Evolutionary conservation across 768 basidiomycete genomes (phyloP), one percentile per base, ranked within the genome.

Genomic region (Phanerochaete carnosa): DNA sequence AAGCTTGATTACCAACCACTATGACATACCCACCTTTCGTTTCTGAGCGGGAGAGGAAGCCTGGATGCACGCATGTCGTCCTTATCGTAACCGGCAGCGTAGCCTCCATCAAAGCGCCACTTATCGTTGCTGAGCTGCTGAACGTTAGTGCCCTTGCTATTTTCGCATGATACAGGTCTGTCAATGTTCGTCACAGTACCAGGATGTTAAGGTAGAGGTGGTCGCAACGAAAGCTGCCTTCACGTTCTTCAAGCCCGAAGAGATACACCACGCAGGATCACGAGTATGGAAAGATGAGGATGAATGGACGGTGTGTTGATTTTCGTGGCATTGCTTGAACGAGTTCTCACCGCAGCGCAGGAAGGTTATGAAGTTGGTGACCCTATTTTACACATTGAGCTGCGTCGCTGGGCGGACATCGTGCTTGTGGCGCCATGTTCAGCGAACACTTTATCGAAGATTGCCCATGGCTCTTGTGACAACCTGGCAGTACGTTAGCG

Each of bases 351-450:
- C 29, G 23, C 13, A 25, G 25, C 25, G 3, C 69, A 95, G 94
- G 81, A 77, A 25, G 82, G 80, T 67, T 92, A 84, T 69, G 83
- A 82, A 62, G 84, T 95, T 50, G 92, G 94, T 0, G 90, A 98
- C 66, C 94, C 94, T 0, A 96, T 98, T 58, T 80, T 98, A 28
- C 97, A 99, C 73, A 98, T 98, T 59, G 95, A 99, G 75, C 85
- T 97, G 2, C 76, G 94, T 33, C 78, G 88, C 58, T 98, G 97
- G 97, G 95, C 96, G 47, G 95, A 99, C 69, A 75, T 98, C 54
- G 95, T 98, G 54, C 87, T 99, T 51, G 83, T 99, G 52, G 94
- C 94, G 0, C 97, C 97, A 0, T 98, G 95, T 69, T 95, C 94
- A 0, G 95, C 96, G n/a, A 98, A 97, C 73, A 95, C 94, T 1